Base-by-base conservation (phyloP, 2,329 filamentous ascomycete species). In the Hypoxylon sp. region DNA sequence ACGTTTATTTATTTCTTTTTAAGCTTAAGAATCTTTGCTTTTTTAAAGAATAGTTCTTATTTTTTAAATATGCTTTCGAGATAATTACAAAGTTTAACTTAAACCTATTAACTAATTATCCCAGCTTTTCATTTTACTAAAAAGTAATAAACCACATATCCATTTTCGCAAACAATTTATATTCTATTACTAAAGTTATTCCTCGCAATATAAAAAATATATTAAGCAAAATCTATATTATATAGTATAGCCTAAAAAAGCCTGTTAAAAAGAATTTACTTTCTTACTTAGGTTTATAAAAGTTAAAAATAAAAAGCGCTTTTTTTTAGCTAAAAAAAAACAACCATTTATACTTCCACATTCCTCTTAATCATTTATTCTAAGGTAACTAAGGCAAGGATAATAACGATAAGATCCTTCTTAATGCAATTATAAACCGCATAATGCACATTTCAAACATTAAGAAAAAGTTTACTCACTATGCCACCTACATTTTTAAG, bases 71-170 rank as follows among this genome's bases (percentile, higher is more conserved):
- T n/a, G n/a, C n/a, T n/a, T n/a, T n/a, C n/a, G n/a, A n/a, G 7
- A 50, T 50, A 50, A 50, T 32, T 50, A 50, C 20, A 20, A 32
- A 20, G 18, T 32, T 50, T 32, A 50, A 50, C 32, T 32, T 32
- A 32, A 22, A 50, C 9, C 8, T 33, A 18, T 50, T 50, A 50
- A 50, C 9, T 50, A 50, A 50, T 32, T 50, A 32, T 18, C n/a
- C 20, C 2, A 33, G 18, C 3, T 32, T 9, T 50, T 18, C 33
- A 33, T 22, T 50, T 50, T 32, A 50, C 33, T 32, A 50, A 33
- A 50, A 32, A 32, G 7, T 32, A 18, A 50, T 20, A 33, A 33
- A 3, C 16, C 20, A 50, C 33, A 50, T 50, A 33, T 18, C 11
- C 33, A 50, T 32, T 11, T 52, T 38, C n/a, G 5, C 24, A 40